Evolutionary conservation across 2,329 filamentous ascomycete species (phyloP), one percentile per base, ranked within the genome.

Genomic region (Ceratocystis albifundus): DNA sequence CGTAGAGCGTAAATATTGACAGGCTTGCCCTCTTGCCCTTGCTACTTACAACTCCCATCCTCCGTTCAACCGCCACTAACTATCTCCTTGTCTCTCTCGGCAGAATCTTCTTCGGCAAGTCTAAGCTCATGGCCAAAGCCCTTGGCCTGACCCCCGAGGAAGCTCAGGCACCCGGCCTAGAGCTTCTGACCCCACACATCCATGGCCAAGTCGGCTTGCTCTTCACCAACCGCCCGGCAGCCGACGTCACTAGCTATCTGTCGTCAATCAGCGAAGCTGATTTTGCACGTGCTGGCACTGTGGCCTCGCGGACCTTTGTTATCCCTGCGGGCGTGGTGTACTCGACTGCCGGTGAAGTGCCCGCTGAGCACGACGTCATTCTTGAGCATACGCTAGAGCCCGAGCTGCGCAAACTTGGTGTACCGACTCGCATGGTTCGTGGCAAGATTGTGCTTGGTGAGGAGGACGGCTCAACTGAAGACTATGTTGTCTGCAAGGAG

Each of bases 31-130:
- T 2, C 48, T 53, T 15, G 8, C 67, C 44, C 17, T 44, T n/a
- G 10, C 44, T 12, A 6, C 22, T 32, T 15, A 28, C 32, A 6
- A 6, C 7, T 32, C 25, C 7, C 28, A 17, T 12, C 25, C 25
- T 46, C 61, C 5, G 17, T 6, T 22, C 55, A 25, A 6, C 17
- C 25, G 2, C 15, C 62, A 15, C 28, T 28, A 65, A 32, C 20
- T 28, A 15, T 41, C 41, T 17, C 25, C 55, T 61, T 28, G 20
- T 50, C 65, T 55, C 17, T 44, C 67, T 59, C 36, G 17, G 53
- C 7, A 94, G 92, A 72, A 80, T 99, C 75, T 97, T 97, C 85
- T 97, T 96, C 78, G 94, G 93, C 79, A 99, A 97, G 81, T 97
- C 93, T 68, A 97, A 97, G 79, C 92, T 99, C 76, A 97, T 97